Evolutionary conservation across 179 eudicot genomes (phyloP), one percentile per base, ranked within the genome.

Genomic region (Heliamphora ciliata): DNA sequence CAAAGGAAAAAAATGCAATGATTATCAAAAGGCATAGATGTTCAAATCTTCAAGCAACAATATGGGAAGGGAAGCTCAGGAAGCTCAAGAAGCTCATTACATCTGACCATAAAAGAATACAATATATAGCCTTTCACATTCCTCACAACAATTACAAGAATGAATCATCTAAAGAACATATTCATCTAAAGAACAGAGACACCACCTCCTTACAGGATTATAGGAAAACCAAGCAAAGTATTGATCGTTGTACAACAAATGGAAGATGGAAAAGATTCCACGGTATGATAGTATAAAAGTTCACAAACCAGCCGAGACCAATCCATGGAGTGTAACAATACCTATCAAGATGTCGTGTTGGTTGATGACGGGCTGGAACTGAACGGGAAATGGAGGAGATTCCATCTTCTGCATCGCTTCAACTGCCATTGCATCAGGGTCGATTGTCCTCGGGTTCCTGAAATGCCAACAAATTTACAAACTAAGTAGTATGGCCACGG

Each of bases 401-500:
- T 97, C 99, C 98, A 97, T 97, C 90, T 86, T 94, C 87, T 92
- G 88, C 98, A 97, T 97, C 74, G 99, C 99, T 72, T 92, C 97
- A 51, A 90, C 97, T 14, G 98, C 99, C 98, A 97, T 93, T 78
- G 95, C 92, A 56, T 92, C 94, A 2, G 97, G 95, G 44, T 90
- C 89, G 52, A 96, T 92, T 63, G 90, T 94, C 85, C 99, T 90
- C 2, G 99, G 99, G 18, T 83, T 88, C 93, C 98, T 96, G 90
- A 51, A 77, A 82, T 44, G 44, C 15, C 58, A 61, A 13, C 50
- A 51, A 77, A 70, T n/a, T 65, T 4, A 18, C 31, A 3, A 40
- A 69, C 40, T 31, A 31, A 31, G 40, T 31, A 31, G 40, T 31
- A 31, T 31, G 40, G 40, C 40, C 40, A 31, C 40, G 40, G 40